Percentiles rank a stretch among this genome's conserved stretches.
Conservation (phyloP, 2,329 filamentous ascomycete species). For the Xylogone sp. region DNA sequence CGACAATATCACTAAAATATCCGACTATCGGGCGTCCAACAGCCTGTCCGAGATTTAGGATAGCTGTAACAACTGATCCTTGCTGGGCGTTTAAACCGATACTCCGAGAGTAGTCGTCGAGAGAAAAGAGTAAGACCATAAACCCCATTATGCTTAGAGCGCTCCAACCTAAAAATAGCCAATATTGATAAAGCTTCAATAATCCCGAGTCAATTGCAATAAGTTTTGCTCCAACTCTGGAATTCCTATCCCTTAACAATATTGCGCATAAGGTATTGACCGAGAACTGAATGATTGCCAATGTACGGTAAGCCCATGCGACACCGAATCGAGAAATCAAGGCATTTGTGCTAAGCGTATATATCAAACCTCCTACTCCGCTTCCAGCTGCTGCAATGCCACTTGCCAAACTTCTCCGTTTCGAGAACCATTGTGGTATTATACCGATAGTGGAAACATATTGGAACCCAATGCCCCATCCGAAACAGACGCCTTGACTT, state of each 20-base stretch:
- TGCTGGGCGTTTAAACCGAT: constrained; percentile 36
- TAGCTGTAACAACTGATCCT: constrained; percentile 35
- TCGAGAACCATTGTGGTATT: constrained; percentile 56
- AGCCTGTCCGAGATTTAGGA: constrained; percentile 44
- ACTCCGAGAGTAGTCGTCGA: constrained; percentile 42
- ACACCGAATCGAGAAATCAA: constrained; percentile 48
- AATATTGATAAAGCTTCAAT: constrained; percentile 30
- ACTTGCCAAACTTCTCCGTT: constrained; percentile 48
- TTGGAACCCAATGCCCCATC: constrained; percentile 56
- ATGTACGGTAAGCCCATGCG: constrained; percentile 51
- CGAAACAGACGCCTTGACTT: constrained; percentile 55
- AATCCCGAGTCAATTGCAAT: constrained; percentile 20
- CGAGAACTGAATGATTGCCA: constrained; percentile 51
- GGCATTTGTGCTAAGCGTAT: constrained; percentile 44
- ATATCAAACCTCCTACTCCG: constrained; percentile 50
- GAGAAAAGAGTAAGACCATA: constrained; percentile 40
- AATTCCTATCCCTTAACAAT: constrained; percentile 54
- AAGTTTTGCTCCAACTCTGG: constrained; percentile 6
- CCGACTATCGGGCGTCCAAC: constrained; percentile 43
- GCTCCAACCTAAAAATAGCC: constrained; percentile 36
- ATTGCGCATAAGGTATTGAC: constrained; percentile 55
- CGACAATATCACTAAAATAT: constrained; percentile 38
- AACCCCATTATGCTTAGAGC: constrained; percentile 45
- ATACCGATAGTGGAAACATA: constrained; percentile 52
- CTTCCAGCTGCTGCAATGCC: constrained; percentile 50